Evolutionary conservation across 306 rosid species (phyloP), one percentile per base, ranked within the genome.

Genomic region (Cicer yamashitae): DNA sequence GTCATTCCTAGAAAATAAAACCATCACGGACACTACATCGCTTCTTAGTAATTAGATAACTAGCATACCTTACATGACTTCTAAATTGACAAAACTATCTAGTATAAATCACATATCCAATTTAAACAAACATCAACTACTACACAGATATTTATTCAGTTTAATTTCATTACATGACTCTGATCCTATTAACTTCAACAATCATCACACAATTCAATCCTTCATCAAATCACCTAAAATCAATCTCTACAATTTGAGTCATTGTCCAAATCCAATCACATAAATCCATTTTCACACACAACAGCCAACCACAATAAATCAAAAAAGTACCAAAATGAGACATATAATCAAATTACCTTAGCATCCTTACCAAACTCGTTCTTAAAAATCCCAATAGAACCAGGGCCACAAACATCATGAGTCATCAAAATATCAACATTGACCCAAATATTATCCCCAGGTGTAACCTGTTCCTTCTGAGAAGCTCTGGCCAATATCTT

Each of bases 351-450:
- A 59, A 30, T 45, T 70, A 94, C 98, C 97, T 91, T 90, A 0
- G 98, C 96, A 59, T 90, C 71, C 66, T 91, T 83, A 68, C 98
- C 98, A 64, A 94, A 94, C 82, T 94, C 98, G 76, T 78, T 94
- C 89, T 94, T 91, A 82, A 94, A 94, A 79, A 94, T 85, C 8
- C 98, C 98, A 38, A 91, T 70, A n/a, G 96, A 84, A 71, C 98
- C 98, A 58, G 98, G 98, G 51, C 98, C 96, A 68, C 92, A 90
- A 1, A 94, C 96, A 84, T 94, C 98, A 81, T 94, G 97, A 61
- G 94, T 94, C 98, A 94, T 94, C 84, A 94, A 89, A 76, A 87
- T 43, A 73, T 94, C 98, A 71, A 89, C 73, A 73, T 94, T 89
- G 46, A 89, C 91, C 98, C 98, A 94, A 40, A 84, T 89, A 84